Evolutionary conservation across 139 green algal species (phyloP), one percentile per base, ranked within the genome.

Genomic region (Coccomyxa sp.): DNA sequence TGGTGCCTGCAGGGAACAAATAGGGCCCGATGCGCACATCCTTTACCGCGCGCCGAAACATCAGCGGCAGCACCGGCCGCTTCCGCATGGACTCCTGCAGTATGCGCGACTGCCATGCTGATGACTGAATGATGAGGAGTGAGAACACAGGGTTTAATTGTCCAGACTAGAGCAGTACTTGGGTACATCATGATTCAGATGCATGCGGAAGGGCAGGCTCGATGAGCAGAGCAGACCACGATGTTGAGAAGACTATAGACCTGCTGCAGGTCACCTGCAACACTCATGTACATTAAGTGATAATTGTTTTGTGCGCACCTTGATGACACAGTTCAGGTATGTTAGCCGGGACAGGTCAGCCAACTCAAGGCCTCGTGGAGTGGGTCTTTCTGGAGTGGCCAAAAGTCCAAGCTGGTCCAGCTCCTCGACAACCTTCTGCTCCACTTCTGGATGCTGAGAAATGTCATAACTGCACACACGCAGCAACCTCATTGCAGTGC

Each of bases 381-480:
- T 13, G 11, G 66, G 60, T 38, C 66, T 32, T 30, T 80, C 63
- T 25, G 60, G 13, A 1, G 59, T 57, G 13, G 67, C 63, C 74
- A 85, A 77, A 45, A 84, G 80, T 13, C 63, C 60, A 32, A 82
- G 30, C 13, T 66, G n/a, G 9, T 76, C 77, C 25, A 86, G 83
- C 67, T 86, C 83, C n/a, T 82, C 23, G 21, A 76, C 51, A 13
- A 88, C 79, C 28, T 76, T 81, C 21, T 60, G n/a, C 85, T 85
- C 81, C 67, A 85, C 85, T 60, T 85, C 85, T 25, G 85, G 85
- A 68, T 88, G 85, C 82, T 85, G 82, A 25, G 63, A 81, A 18
- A 86, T 63, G 75, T 82, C 28, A 57, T 83, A 84, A 58, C 68
- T 84, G 38, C 67, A 58, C 27, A 23, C 21, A 28, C 63, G 63